Base-by-base conservation (phyloP, 2,329 filamentous ascomycete species). In the Basipetospora chlamydospora region DNA sequence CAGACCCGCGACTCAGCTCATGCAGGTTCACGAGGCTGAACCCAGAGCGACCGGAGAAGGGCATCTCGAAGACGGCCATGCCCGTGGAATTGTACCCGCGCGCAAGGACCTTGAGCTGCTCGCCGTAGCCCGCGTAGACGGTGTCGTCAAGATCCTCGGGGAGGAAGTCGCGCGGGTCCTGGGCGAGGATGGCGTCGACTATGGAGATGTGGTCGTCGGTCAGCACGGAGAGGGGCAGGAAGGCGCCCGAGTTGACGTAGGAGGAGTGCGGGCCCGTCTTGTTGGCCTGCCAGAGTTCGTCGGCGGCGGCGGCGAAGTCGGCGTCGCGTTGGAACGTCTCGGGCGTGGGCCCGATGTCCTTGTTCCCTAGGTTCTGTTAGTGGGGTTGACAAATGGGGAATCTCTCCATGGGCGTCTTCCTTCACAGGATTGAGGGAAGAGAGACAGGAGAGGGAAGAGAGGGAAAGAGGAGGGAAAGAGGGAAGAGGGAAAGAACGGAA, bases 1-100 rank as follows among this genome's bases (percentile, higher is more conserved):
- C 62, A 21, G 59, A 57, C n/a, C 70, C 70, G 2, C 69, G 61
- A 1, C 64, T 69, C 39, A 65, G 61, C 0, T 69, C 67, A 25
- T 51, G 47, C 16, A 46, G 43, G 2, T 50, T 40, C 6, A 45
- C 44, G 17, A 41, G 35, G 22, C 32, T 42, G 18, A 42, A 38
- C 23, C 36, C 36, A 0, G 39, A 37, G 21, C 35, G 39, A 10
- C 38, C 44, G 25, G 37, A 46, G 21, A 41, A 44, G 15, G 41
- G 43, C 40, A 46, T 28, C 38, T 47, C 49, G n/a, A 50, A 42
- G 2, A 46, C 30, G 36, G 47, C 50, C 20, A 47, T 49, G 5
- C 44, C 40, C 7, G 42, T 37, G 8, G 42, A 40, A 3, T 37
- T 37, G 13, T 40, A 41, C 6, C 41, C 41, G 28, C 36, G 30